These are phyloP conservation scores for Chaetomium fimeti DNA, from an alignment of 495 filamentous ascomycete species.

Conservation along the genomic window DNA sequence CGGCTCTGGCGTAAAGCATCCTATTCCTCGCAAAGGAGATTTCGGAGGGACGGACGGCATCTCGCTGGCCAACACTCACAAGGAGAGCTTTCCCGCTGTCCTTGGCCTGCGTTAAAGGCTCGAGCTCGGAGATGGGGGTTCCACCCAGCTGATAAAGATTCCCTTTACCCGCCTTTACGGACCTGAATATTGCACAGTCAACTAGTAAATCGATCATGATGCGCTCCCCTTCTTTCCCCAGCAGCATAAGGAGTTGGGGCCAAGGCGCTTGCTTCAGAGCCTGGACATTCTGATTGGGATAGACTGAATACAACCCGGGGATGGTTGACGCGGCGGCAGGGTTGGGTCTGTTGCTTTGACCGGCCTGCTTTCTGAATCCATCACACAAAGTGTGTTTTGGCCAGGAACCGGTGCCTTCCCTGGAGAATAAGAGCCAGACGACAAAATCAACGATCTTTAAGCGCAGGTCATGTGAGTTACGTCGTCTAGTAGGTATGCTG, in stretches of 20 bases:
- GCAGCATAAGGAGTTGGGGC: conserved; percentile 64
- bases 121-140: conserved; percentile 45
- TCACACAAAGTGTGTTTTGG: conserved; percentile 74
- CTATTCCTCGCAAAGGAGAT: conserved; percentile 79
- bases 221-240: conserved; percentile 74
- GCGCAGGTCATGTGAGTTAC: conserved; percentile 11
- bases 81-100: conserved; percentile 19
- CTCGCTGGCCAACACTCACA: conserved; percentile 17
- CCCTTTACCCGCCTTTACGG: conserved; percentile 55
- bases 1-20: conserved; percentile 79
- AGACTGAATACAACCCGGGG: conserved; percentile 55
- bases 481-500: neutral
- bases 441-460: conserved; percentile 81
- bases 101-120: conserved; percentile 26
- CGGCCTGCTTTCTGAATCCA: conserved; percentile 58
- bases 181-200: conserved; percentile 72
- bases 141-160: conserved; percentile 81
- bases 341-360: conserved; percentile 27
- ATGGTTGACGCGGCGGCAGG: conserved; percentile 16
- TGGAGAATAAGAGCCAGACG: conserved; percentile 71
- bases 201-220: conserved; percentile 80
- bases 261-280: conserved; percentile 69
- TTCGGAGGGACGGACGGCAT: conserved; percentile 47
- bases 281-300: conserved; percentile 68
- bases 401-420: conserved; percentile 47